These are phyloP conservation scores for Yarrowia yakushimensis DNA, from an alignment of 805 yeast genomes.

Conservation along the genomic window DNA sequence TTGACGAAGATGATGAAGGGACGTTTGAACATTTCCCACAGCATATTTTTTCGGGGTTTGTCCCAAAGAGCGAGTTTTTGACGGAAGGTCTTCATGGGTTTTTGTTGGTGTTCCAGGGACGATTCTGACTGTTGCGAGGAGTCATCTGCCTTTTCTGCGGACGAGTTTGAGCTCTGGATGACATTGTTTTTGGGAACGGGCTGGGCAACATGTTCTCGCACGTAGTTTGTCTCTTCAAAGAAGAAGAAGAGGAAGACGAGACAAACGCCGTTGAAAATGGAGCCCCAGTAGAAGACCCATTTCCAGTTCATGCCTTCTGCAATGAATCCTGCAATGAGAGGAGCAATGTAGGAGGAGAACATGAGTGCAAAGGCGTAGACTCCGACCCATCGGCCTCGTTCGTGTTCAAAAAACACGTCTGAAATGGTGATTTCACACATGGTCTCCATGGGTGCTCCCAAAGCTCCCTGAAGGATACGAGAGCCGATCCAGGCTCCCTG, in stretches of 20 bases:
- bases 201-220: conserved; percentile 18
- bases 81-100: conserved; percentile 17
- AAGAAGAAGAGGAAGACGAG: conserved; percentile 20
- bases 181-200: not conserved
- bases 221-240: conserved; percentile 26
- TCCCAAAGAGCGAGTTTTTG: conserved; percentile 23
- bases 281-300: conserved; percentile 26
- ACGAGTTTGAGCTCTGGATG: no score
- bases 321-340: conserved; percentile 14
- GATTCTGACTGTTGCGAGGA: not conserved
- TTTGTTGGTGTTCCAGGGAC: conserved; percentile 1
- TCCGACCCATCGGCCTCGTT: conserved; percentile 68
- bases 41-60: conserved; percentile 7
- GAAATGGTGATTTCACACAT: conserved; percentile 62
- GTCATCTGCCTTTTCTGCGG: not conserved
- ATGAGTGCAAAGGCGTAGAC: conserved; percentile 64
- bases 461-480: conserved; percentile 46
- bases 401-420: conserved; percentile 75
- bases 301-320: conserved; percentile 25
- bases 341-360: conserved; percentile 22
- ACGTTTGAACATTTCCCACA: conserved; percentile 24
- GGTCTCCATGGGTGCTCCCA: conserved; percentile 73
- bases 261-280: conserved; percentile 26
- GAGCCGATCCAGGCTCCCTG: conserved; percentile 43
- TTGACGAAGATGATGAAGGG: conserved; percentile 19